phyloP scores from a whole-genome alignment of 306 rosid species.

The Notholithocarpus densiflorus region DNA sequence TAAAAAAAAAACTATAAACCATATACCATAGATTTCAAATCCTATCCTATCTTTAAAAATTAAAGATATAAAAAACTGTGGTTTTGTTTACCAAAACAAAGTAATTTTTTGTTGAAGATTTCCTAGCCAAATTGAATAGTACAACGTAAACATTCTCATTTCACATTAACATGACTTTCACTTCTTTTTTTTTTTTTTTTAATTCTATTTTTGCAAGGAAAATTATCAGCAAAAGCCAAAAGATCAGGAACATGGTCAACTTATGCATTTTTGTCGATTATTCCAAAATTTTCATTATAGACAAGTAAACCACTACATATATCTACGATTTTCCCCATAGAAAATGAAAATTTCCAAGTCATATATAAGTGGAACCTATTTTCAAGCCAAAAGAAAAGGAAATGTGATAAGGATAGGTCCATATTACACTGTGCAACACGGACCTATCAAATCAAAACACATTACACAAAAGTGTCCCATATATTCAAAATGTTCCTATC shows the following conservation, averaged over 20 bases:
- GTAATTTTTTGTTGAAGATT: no score
- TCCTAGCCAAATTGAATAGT: no score
- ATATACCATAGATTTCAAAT: no score
- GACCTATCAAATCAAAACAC: slow-evolving; percentile 24
- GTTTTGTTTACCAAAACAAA: no score
- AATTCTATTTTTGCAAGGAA: no score
- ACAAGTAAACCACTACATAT: neutral
- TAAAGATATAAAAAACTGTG: no score
- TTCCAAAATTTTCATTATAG: neutral
- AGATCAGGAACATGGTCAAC: neutral
- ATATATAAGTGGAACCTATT: slow-evolving; percentile 3
- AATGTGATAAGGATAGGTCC: slow-evolving; percentile 19
- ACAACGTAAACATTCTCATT: no score
- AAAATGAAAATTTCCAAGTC: neutral
- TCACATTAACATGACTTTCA: no score
- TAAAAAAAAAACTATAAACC: no score
- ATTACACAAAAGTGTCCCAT: neutral
- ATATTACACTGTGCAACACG: neutral
- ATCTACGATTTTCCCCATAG: neutral
- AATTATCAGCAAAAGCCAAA: no score
- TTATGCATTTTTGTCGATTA: neutral
- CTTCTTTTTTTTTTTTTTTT: no score
- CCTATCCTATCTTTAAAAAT: no score
- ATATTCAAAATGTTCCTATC: neutral
- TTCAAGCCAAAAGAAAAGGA: neutral